Conservation (phyloP, 2,329 filamentous ascomycete genomes). For the Gnomoniopsis smithogilvyi region DNA sequence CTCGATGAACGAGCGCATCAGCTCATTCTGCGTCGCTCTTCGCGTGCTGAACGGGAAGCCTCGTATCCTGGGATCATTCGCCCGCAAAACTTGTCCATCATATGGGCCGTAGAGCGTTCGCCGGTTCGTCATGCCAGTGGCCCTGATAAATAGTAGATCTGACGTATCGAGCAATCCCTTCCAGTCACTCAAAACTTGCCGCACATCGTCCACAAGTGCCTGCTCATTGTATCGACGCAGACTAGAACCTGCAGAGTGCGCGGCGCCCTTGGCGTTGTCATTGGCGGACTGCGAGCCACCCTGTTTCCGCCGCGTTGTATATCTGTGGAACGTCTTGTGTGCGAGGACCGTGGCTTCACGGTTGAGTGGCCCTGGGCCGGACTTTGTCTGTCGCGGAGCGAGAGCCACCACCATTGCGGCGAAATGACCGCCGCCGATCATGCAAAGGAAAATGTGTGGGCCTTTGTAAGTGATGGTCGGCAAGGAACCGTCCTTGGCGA, state of each 20-base stretch:
- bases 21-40: constrained; percentile 86
- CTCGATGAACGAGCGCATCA: constrained; percentile 93
- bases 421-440: constrained; percentile 98
- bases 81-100: constrained; percentile 77
- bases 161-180: constrained; percentile 79
- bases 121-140: constrained; percentile 82
- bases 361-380: constrained; percentile 67
- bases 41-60: constrained; percentile 93
- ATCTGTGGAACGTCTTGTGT: constrained; percentile 97
- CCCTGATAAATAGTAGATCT: constrained; percentile 83
- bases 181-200: constrained; percentile 79
- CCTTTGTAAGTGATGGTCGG: constrained; percentile 58
- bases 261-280: constrained; percentile 88
- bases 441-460: constrained; percentile 92
- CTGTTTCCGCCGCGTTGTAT: constrained; percentile 94
- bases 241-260: constrained; percentile 88
- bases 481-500: constrained; percentile 55
- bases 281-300: constrained; percentile 93
- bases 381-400: constrained; percentile 72
- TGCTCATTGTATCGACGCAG: constrained; percentile 92
- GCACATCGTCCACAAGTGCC: constrained; percentile 83
- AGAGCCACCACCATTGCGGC: constrained; percentile 94
- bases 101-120: constrained; percentile 88
- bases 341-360: constrained; percentile 84
- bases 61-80: constrained; percentile 76